phyloP scores from a whole-genome alignment of 352 stramenopile genomes.

The Plasmopara viticola region DNA sequence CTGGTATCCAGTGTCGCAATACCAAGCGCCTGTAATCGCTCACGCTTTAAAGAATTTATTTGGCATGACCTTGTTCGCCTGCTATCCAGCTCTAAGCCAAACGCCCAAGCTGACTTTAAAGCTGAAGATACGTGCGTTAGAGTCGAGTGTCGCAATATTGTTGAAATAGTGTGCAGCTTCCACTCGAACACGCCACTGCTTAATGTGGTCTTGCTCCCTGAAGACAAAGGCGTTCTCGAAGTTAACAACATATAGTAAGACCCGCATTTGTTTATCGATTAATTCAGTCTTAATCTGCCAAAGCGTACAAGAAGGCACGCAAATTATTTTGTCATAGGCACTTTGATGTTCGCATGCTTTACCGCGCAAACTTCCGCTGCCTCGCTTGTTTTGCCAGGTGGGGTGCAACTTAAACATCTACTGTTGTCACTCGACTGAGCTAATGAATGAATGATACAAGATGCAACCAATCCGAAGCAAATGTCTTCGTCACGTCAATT shows the following conservation, averaged over 20 bases:
- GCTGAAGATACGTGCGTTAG: not conserved
- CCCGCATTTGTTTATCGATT: not conserved
- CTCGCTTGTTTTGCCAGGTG: constrained; percentile 18
- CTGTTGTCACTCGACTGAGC: constrained; percentile 25
- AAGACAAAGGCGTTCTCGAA: constrained; percentile 1
- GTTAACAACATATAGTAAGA: constrained; percentile 9
- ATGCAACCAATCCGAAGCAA: constrained; percentile 8
- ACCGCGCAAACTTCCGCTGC: constrained; percentile 12
- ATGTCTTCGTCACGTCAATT: constrained; percentile 37
- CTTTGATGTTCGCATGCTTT: constrained; percentile 5
- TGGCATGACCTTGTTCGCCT: constrained; percentile 27
- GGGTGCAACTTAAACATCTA: constrained; percentile 19
- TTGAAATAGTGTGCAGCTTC: constrained; percentile 28
- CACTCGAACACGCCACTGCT: constrained; percentile 28
- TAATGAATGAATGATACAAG: constrained; percentile 33
- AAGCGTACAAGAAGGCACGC: not conserved
- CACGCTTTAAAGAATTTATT: constrained; percentile 28
- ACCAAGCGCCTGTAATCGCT: constrained; percentile 2
- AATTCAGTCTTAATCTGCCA: not conserved
- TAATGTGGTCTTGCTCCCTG: constrained; percentile 5
- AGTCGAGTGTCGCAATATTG: constrained; percentile 17
- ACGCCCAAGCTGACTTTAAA: not conserved
- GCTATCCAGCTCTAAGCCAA: constrained; percentile 6
- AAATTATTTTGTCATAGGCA: not conserved
- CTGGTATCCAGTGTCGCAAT: not conserved